Base-by-base conservation (phyloP, 2,329 filamentous ascomycete species). In the Xylariaceae sp. region DNA sequence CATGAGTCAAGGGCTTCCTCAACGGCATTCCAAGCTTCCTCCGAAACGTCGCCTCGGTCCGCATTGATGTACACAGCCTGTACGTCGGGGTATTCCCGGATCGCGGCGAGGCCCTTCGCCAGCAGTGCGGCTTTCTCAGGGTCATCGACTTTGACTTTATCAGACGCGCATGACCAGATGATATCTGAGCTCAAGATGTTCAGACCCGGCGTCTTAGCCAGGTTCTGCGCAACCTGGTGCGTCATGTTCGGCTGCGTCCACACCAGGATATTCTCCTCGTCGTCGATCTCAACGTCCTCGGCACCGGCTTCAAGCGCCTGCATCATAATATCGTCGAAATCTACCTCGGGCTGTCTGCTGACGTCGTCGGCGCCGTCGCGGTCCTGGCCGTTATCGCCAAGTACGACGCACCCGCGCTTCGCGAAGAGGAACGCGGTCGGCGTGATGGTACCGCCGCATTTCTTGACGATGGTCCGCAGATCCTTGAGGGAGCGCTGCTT, bases 351-450 rank as follows among this genome's bases (percentile, higher is more conserved):
- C 39, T 34, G 15, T 37, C 29, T 30, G 5, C 19, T 22, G 19
- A 9, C 36, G 16, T 18, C n/a, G 59, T 79, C 43, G 6, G 34
- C 41, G 29, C 30, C 18, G 12, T 42, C 19, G 9, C 32, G 13
- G 12, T 46, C 79, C n/a, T n/a, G n/a, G 57, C 78, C 71, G 32
- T 43, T 42, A 34, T 15, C 61, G 75, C 65, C 84, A 82, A 96
- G 85, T 3, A 86, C 76, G 26, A 91, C 79, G 49, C 85, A 80
- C 1, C 94, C 94, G 55, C 86, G 86, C 65, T 87, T 88, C 52
- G 88, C 80, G 69, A 99, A 99, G 64, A 95, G 79, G 71, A 92
- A 97, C 7, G 82, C 83, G 12, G 89, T 90, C 0, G 91, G 83
- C 6, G 88, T 87, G 2, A 83, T 74, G 2, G 77, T 81, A 5